Evolutionary conservation across 139 green algal species (phyloP).

Genomic region (Asterochloris erici): DNA sequence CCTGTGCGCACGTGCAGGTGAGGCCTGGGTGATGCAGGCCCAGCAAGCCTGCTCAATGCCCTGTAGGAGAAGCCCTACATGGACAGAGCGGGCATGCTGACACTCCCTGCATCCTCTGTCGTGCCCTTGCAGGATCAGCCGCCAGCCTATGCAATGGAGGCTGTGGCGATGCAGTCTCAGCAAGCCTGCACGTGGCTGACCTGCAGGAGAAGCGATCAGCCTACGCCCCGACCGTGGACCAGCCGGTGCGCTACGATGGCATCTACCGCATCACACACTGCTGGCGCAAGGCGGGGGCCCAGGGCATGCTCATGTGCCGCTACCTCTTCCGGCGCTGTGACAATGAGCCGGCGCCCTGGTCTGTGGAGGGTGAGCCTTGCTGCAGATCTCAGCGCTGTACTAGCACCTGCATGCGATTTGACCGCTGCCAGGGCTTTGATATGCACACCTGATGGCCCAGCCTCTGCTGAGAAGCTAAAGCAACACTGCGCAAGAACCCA

Average conservation of each 20-base stretch:
- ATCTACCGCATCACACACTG: conserved; percentile 89
- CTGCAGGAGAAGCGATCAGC: conserved; percentile 88
- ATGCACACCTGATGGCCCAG: too few species aligned
- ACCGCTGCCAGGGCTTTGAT: neutral
- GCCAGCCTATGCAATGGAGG: too few species aligned
- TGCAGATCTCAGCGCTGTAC: neutral
- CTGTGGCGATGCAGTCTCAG: too few species aligned
- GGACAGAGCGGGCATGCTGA: too few species aligned
- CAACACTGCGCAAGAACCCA: too few species aligned
- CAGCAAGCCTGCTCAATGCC: too few species aligned
- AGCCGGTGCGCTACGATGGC: conserved; percentile 89
- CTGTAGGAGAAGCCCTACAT: too few species aligned
- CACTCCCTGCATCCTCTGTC: neutral
- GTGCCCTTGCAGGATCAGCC: too few species aligned
- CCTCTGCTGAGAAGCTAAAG: too few species aligned
- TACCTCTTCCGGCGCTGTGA: conserved; percentile 95
- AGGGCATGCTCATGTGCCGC: conserved; percentile 78
- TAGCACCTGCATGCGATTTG: neutral
- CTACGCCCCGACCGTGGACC: conserved; percentile 77
- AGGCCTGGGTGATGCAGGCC: too few species aligned
- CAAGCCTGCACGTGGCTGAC: neutral
- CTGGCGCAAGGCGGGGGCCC: conserved; percentile 79
- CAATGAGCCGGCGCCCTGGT: conserved; percentile 92
- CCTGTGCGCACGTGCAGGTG: too few species aligned
- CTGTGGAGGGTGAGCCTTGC: conserved; percentile 38